Base-by-base conservation (phyloP, 768 basidiomycete genomes). In the Boletus rubroflammeus region DNA sequence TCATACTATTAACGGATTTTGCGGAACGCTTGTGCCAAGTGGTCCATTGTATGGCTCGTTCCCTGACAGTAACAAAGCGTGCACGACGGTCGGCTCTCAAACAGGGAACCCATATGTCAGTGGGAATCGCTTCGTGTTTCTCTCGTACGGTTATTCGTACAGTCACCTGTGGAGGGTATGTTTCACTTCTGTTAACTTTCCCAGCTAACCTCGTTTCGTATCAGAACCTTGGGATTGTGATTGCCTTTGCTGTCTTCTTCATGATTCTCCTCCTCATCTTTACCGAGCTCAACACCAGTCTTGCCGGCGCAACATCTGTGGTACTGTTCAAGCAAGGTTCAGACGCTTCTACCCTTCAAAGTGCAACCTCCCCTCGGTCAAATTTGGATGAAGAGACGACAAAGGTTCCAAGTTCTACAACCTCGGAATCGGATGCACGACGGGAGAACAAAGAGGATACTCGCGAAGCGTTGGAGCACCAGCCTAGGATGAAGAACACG, bases 201-300 rank as follows among this genome's bases (percentile, higher is more conserved):
- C 32, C 0, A 10, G 40, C 45, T 57, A 3, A 63, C 31, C n/a
- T 13, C 3, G 10, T 14, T 3, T 42, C 9, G 7, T 25, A 19
- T n/a, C 56, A 85, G 83, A 82, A 87, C 57, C 79, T 78, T 49
- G 92, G 90, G 23, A 86, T 93, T 50, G 68, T 86, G 29, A 54
- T 86, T 55, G 86, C 78, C 0, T 91, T 90, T 65, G 79, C 78
- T 36, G 28, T 80, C 17, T 79, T 68, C 58, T 93, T 90, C 68
- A 65, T 85, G 55, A 29, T 67, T 7, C 61, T 77, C 19, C 79
- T 86, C 15, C 73, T 90, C 51, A 2, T 80, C 34, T 80, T 86
- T 67, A 82, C 85, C 1, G 84, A 89, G 71, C 66, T 71, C 54
- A 79, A 77, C 60, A 78, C 73, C 29, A 62, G 58, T 42, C 56